Conservation (phyloP, 2,329 filamentous ascomycete genomes). For the Colletotrichum viniferum region DNA sequence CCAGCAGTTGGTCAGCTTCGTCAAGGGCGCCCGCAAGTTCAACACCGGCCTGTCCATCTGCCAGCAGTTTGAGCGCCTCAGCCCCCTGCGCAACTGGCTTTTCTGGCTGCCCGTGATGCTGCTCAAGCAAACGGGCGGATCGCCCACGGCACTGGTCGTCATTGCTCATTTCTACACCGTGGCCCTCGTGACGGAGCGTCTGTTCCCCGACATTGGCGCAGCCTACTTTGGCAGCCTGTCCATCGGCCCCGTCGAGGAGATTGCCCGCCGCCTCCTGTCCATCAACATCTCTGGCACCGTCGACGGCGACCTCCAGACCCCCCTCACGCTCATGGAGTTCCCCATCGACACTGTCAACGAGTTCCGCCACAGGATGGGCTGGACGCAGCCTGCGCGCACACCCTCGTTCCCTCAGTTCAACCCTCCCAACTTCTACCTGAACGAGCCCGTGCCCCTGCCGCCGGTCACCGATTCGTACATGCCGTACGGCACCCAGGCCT, state of each 20-base stretch:
- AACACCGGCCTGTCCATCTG: conserved; percentile 73
- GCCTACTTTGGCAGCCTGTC: conserved; percentile 86
- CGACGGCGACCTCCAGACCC: conserved; percentile 63
- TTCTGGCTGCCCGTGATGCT: conserved; percentile 93
- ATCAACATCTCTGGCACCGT: conserved; percentile 66
- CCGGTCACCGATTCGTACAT: conserved; percentile 48
- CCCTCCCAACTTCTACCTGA: conserved; percentile 57
- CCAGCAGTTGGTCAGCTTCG: conserved; percentile 72
- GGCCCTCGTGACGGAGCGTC: conserved; percentile 83
- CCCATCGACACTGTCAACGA: conserved; percentile 72
- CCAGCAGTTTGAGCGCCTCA: conserved; percentile 88
- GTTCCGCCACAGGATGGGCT: conserved; percentile 73
- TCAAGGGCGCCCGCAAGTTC: conserved; percentile 74
- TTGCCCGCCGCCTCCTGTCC: conserved; percentile 74
- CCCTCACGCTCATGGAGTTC: conserved; percentile 72
- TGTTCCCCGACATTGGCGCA: conserved; percentile 90
- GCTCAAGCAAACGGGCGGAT: conserved; percentile 76
- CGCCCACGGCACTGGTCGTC: conserved; percentile 79
- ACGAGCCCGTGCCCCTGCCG: conserved; percentile 48
- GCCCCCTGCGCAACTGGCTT: conserved; percentile 87
- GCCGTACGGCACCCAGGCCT: conserved; percentile 61
- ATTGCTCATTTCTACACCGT: conserved; percentile 92
- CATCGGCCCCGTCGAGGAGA: conserved; percentile 83
- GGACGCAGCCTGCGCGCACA: conserved; percentile 63
- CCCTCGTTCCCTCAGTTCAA: conserved; percentile 66